Percentiles rank a stretch among this genome's conserved stretches.
phyloP scores from a whole-genome alignment of 2,329 filamentous ascomycete genomes.

The Massarina eburnea region DNA sequence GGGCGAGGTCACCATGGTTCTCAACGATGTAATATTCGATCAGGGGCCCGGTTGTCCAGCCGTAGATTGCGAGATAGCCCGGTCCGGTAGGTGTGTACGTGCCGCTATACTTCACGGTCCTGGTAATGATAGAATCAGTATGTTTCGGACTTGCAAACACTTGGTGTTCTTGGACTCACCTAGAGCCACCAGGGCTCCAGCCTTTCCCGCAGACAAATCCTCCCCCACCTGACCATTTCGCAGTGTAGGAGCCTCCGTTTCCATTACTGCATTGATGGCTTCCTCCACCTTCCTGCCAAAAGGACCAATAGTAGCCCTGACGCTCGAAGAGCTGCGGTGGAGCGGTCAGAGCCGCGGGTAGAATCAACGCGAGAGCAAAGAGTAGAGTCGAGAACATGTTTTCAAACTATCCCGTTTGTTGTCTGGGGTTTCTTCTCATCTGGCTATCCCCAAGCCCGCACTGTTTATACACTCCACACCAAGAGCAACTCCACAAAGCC shows the following conservation, averaged over 20 bases:
- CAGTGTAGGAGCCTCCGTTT: slow-evolving; percentile 6
- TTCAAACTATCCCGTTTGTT: not conserved
- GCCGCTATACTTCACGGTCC: slow-evolving; percentile 26
- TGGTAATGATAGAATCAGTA: slow-evolving; percentile 5
- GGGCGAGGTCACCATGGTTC: slow-evolving; percentile 52
- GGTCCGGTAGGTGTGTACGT: slow-evolving; percentile 27
- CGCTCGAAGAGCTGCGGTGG: slow-evolving; percentile 2
- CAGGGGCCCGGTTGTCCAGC: slow-evolving; percentile 55
- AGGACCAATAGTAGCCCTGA: slow-evolving; percentile 6
- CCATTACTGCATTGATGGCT: slow-evolving; percentile 7
- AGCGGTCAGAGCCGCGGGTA: not conserved
- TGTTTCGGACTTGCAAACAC: not conserved
- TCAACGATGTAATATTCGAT: slow-evolving; percentile 56
- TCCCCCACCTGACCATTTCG: slow-evolving; percentile 9
- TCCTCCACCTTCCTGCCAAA: slow-evolving; percentile 7
- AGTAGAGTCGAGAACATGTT: slow-evolving; percentile 1
- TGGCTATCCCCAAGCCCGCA: not conserved
- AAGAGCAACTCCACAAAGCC: slow-evolving; percentile 2
- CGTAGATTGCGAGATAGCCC: slow-evolving; percentile 56
- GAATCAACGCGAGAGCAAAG: not conserved
- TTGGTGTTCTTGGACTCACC: slow-evolving; percentile 5
- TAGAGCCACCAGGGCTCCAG: slow-evolving; percentile 11
- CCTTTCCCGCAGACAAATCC: slow-evolving; percentile 16
- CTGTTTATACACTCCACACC: slow-evolving; percentile 1
- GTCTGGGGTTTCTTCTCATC: not conserved